These are phyloP conservation scores for Danielozyma ontarioensis DNA, from an alignment of 805 yeast species.

Conservation along the genomic window DNA sequence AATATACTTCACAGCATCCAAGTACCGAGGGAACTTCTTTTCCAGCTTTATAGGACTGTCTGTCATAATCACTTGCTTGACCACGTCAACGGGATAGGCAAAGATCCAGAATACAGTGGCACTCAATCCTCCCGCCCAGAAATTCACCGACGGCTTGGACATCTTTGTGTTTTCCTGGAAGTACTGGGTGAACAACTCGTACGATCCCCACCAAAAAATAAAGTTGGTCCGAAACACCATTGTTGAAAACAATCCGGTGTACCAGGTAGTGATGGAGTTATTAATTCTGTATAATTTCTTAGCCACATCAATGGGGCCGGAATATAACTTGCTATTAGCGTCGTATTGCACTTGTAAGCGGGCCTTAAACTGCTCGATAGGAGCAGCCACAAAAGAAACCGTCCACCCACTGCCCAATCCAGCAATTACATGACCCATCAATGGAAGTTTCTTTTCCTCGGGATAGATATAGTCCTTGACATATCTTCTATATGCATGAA, in stretches of 20 bases:
- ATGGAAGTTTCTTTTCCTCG: slow-evolving; percentile 59
- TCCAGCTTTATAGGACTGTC: slow-evolving; percentile 57
- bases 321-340: slow-evolving; percentile 57
- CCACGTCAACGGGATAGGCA: slow-evolving; percentile 86
- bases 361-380: slow-evolving; percentile 86
- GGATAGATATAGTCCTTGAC: slow-evolving; percentile 61
- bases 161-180: slow-evolving; percentile 60
- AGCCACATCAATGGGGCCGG: slow-evolving; percentile 79
- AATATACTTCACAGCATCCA: slow-evolving; percentile 64
- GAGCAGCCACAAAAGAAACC: slow-evolving; percentile 93
- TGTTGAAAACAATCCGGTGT: slow-evolving; percentile 80
- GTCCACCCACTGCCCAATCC: slow-evolving; percentile 87
- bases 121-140: slow-evolving; percentile 88
- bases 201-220: slow-evolving; percentile 92
- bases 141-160: slow-evolving; percentile 68
- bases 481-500: slow-evolving; percentile 69
- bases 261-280: slow-evolving; percentile 63
- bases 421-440: slow-evolving; percentile 70
- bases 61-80: slow-evolving; percentile 80
- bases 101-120: slow-evolving; percentile 86
- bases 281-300: slow-evolving; percentile 49
- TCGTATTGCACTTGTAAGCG: slow-evolving; percentile 88
- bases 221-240: slow-evolving; percentile 85
- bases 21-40: slow-evolving; percentile 69
- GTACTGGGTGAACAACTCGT: slow-evolving; percentile 69